A percentile compares a stretch with the other conserved stretches of the same genome.
These are phyloP conservation scores for Phoenix dactylifera DNA, from an alignment of 176 grass and related monocot species.

Conservation along the genomic window DNA sequence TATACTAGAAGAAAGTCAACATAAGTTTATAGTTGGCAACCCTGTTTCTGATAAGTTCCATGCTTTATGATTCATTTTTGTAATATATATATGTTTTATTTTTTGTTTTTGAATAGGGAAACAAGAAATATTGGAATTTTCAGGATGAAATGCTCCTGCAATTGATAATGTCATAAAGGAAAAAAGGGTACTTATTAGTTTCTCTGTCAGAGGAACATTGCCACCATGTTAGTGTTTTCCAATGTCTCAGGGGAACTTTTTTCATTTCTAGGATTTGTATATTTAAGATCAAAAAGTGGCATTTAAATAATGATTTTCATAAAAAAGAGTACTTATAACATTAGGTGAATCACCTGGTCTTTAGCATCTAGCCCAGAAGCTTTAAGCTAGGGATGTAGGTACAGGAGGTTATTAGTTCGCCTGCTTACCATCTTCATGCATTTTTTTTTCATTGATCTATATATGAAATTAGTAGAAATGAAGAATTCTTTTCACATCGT, in stretches of 20 bases:
- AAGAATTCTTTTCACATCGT: conserved; percentile 11
- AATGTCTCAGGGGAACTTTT: no score
- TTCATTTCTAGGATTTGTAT: no score
- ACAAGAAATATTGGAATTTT: conserved; percentile 48
- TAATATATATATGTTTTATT: not conserved
- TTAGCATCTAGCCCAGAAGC: conserved; percentile 1
- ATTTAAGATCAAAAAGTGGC: no score
- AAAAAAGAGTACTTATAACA: no score
- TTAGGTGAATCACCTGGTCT: not conserved
- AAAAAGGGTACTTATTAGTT: conserved; percentile 49
- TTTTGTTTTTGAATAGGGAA: conserved; percentile 38
- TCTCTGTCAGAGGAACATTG: conserved; percentile 18
- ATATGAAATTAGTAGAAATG: no score
- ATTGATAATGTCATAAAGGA: conserved; percentile 46
- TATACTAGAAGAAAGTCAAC: no score
- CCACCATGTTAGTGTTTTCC: not conserved
- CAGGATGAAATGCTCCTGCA: conserved; percentile 33
- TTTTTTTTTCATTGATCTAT: no score
- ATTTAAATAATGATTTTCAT: no score
- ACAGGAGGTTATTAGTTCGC: conserved; percentile 8
- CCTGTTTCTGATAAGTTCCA: no score
- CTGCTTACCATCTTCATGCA: not conserved
- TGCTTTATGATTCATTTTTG: no score
- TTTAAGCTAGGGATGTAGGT: not conserved
- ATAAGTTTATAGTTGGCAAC: no score